phyloP scores from a whole-genome alignment of 176 grass and related monocot species.

The Coix lacrymajobi region DNA sequence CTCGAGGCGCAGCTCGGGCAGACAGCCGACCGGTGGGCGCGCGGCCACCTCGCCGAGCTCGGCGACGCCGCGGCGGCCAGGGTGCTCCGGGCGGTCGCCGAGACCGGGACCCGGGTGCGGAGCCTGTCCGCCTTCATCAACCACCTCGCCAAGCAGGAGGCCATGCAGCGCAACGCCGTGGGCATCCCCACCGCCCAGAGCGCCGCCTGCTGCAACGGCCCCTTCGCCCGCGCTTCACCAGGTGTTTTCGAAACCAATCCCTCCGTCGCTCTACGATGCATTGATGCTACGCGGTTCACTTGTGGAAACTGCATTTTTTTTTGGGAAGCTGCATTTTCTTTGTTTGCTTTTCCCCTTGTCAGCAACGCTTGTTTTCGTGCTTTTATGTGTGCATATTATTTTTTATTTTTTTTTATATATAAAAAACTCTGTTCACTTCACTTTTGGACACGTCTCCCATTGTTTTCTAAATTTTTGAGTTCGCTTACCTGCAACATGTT shows the following conservation, averaged over 20 bases:
- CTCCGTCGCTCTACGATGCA: no score
- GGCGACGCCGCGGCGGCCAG: background rate
- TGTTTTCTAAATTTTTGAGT: no score
- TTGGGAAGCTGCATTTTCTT: no score
- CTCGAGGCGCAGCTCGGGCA: background rate
- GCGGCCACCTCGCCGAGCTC: background rate
- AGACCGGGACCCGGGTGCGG: background rate
- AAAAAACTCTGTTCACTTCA: background rate
- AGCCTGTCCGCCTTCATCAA: slow-evolving; percentile 19
- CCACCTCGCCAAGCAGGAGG: background rate
- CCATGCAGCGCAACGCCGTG: slow-evolving; percentile 14
- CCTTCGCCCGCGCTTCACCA: background rate
- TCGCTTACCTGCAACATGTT: background rate
- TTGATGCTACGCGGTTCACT: no score
- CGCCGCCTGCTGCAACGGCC: background rate
- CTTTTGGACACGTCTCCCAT: background rate
- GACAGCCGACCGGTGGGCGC: background rate
- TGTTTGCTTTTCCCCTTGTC: no score
- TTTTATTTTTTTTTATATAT: no score
- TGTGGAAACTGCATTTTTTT: no score
- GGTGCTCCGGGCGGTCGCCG: slow-evolving; percentile 16
- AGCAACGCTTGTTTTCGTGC: no score
- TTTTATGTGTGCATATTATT: no score
- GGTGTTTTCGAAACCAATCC: background rate
- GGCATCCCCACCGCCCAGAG: slow-evolving; percentile 21